Evolutionary conservation across 1,284 basidiomycete genomes (phyloP).

Genomic region (Austroboletus niveus): DNA sequence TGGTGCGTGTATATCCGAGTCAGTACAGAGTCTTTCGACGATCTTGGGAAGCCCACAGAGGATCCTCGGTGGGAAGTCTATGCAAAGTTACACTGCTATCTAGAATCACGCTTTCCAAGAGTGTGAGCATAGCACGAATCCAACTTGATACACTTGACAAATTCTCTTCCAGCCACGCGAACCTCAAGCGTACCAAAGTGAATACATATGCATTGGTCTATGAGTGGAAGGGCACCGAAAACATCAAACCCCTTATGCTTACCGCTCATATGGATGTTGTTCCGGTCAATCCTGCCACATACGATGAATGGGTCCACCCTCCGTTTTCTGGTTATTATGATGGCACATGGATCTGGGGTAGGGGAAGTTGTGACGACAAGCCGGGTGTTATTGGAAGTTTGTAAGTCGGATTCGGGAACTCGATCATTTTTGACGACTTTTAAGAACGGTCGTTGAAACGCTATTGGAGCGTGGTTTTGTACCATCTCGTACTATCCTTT

Average conservation of each 20-base stretch:
- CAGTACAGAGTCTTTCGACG: slow-evolving; percentile 41
- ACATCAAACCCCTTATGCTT: slow-evolving; percentile 59
- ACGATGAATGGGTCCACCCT: slow-evolving; percentile 50
- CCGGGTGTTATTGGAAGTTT: slow-evolving; percentile 56
- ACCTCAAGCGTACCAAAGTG: slow-evolving; percentile 49
- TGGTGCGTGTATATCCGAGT: not conserved
- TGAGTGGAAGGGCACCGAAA: slow-evolving; percentile 57
- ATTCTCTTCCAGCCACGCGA: slow-evolving; percentile 38
- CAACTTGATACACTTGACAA: not conserved
- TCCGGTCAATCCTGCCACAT: slow-evolving; percentile 54
- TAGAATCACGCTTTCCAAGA: slow-evolving; percentile 40
- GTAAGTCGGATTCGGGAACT: slow-evolving; percentile 32
- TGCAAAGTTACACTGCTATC: slow-evolving; percentile 41
- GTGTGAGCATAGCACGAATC: slow-evolving; percentile 30
- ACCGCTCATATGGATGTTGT: slow-evolving; percentile 62
- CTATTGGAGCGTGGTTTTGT: slow-evolving; percentile 50
- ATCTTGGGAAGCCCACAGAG: slow-evolving; percentile 39
- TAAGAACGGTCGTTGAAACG: slow-evolving; percentile 51
- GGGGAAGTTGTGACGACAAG: slow-evolving; percentile 65
- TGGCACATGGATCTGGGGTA: slow-evolving; percentile 56
- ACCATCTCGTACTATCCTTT: slow-evolving; percentile 53
- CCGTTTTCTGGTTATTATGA: slow-evolving; percentile 52
- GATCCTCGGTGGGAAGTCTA: slow-evolving; percentile 48
- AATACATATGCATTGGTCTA: slow-evolving; percentile 63
- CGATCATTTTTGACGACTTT: not conserved